Evolutionary conservation across 345 rosid species (phyloP).

Genomic region (Murraya paniculata): DNA sequence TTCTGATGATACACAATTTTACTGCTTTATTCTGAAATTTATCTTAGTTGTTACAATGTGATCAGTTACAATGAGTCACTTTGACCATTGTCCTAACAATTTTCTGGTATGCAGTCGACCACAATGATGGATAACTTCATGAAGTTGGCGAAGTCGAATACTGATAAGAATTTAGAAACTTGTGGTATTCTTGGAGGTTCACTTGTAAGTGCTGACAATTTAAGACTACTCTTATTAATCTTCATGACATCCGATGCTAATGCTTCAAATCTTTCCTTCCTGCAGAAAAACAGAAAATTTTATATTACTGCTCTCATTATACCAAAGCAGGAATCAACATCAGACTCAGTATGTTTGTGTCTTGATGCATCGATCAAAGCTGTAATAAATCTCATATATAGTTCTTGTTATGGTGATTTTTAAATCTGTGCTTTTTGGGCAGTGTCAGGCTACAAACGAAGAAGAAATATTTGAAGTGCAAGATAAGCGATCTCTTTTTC

Average conservation of each 20-base stretch:
- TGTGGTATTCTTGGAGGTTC: slow-evolving; percentile 98
- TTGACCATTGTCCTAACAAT: slow-evolving; percentile 12
- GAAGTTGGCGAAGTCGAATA: slow-evolving; percentile 90
- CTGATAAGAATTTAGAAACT: slow-evolving; percentile 84
- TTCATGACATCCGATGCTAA: slow-evolving; percentile 15
- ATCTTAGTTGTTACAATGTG: neutral
- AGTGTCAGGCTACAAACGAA: slow-evolving; percentile 97
- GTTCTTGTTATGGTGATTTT: neutral
- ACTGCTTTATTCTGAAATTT: neutral
- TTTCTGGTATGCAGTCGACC: slow-evolving; percentile 62
- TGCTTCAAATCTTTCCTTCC: slow-evolving; percentile 15
- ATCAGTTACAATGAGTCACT: neutral
- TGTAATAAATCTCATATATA: slow-evolving; percentile 8
- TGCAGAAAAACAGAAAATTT: slow-evolving; percentile 89
- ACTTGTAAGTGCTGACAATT: slow-evolving; percentile 59
- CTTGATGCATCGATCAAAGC: neutral
- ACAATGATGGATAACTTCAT: slow-evolving; percentile 89
- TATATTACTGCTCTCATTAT: slow-evolving; percentile 87
- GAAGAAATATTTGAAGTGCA: slow-evolving; percentile 99
- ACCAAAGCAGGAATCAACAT: slow-evolving; percentile 95
- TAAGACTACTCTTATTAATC: neutral
- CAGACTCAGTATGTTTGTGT: slow-evolving; percentile 67
- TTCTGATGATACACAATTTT: neutral
- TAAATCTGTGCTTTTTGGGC: slow-evolving; percentile 15
- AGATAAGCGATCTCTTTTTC: slow-evolving; percentile 87